Evolutionary conservation across 495 filamentous ascomycete species (phyloP), one percentile per base, ranked within the genome.

Genomic region (Penicillium canariense): DNA sequence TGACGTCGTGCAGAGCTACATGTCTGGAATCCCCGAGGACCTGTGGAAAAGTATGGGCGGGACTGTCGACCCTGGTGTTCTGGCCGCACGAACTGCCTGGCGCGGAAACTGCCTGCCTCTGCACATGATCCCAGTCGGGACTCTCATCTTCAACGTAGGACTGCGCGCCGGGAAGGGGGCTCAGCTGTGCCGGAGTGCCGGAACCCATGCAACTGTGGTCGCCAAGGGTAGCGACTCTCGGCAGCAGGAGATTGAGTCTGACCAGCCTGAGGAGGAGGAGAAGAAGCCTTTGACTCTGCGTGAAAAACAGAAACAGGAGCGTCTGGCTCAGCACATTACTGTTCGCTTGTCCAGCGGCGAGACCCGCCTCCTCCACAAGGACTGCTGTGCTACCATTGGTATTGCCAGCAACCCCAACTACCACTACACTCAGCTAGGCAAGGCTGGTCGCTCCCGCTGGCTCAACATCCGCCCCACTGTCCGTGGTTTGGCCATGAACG

Each of bases 401-500:
- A 83, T 96, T 51, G 85, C 92, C 34, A 97, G 93, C 73, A 98
- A 98, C 74, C 83, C 86, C 50, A 89, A 95, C 68, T 88, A 88
- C 65, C 89, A 96, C 52, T 91, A 94, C 67, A 75, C 83, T 57
- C 91, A 96, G 63, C 79, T 97, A 48, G 94, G 94, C 65, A 98
- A 98, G 75, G 94, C 94, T 50, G 94, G 94, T 56, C 82, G 94
- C 56, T 89, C 84, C 40, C 81, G 94, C 61, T 97, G 91, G 93
- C 70, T 96, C 58, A 91, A 91, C 54, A 95, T 96, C 62, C 76
- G 94, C 55, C 94, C 94, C 0, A 96, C 94, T 5, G 94, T 98
- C 30, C 82, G 94, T 74, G 94, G 94, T 85, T 70, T 98, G 63
- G 94, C 94, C 17, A 98, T 98, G 94, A 98, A 98, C 72, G 91